Base-by-base conservation (phyloP, 2,329 filamentous ascomycete species). In the Phyllosticta paracitricarpa region DNA sequence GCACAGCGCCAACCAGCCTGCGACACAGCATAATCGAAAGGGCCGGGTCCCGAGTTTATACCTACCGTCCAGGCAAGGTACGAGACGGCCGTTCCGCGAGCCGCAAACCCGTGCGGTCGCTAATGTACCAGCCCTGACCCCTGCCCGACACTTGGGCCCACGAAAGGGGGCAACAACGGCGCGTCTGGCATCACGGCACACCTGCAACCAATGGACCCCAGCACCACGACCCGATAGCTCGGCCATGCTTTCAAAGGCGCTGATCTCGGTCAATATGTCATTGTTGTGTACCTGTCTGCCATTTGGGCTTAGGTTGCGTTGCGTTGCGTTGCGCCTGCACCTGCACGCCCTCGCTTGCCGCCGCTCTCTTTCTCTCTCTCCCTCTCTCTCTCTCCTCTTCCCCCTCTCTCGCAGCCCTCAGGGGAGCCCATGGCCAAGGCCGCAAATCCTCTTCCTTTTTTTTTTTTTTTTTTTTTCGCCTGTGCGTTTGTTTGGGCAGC, bases 111-210 rank as follows among this genome's bases (percentile, higher is more conserved):
- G 52, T 19, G 3, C 52, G 52, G 59, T 54, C 59, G 59, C 59
- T 57, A 55, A 55, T 22, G 19, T 22, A 22, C 19, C 19, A 22
- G 19, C 19, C 28, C 40, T 48, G 40, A n/a, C 55, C 59, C 54
- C 51, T 53, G 59, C 53, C 59, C 59, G 51, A n/a, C 6, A 6
- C 14, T 48, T n/a, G 59, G 59, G 59, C 59, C 59, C 54, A 52
- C 40, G 48, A 51, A 61, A 61, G 54, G 59, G 54, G 59, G 59
- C 28, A 30, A 56, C 60, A 62, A 62, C 60, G 60, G 60, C 35
- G 56, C 51, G 54, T 62, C 56, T 40, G 35, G 2, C 35, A 51
- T 22, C 51, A 55, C 54, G 28, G 28, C 35, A 40, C 17, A 12
- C 35, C 40, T 48, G 40, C 40, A 48, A 12, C 35, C 40, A 61